These are phyloP conservation scores for Tetragonia tetragonoides DNA, from an alignment of 148 eudicot species.

Conservation along the genomic window DNA sequence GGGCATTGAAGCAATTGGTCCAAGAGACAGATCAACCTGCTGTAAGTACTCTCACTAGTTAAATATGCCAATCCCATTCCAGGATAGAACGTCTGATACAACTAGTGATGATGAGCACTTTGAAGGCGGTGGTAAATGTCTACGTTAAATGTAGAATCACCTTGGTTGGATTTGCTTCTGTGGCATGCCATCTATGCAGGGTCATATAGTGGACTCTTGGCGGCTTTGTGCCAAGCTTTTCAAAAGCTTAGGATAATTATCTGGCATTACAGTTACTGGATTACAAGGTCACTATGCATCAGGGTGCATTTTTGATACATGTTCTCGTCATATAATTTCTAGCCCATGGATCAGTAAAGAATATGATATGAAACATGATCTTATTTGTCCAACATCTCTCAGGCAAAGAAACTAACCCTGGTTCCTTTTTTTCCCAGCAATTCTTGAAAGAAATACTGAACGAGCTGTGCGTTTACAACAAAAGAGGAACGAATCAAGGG, in stretches of 20 bases:
- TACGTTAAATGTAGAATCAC: too few species aligned
- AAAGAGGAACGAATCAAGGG: constrained; percentile 94
- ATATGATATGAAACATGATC: neutral
- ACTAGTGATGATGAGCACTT: too few species aligned
- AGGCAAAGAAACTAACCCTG: neutral
- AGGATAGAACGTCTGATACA: neutral
- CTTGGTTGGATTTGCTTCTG: too few species aligned
- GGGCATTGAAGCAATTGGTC: constrained; percentile 93
- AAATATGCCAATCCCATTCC: neutral
- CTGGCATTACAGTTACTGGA: neutral
- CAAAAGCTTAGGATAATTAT: neutral
- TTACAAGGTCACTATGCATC: neutral
- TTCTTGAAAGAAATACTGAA: constrained; percentile 91
- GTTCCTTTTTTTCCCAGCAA: constrained; percentile 52
- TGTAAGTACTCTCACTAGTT: constrained; percentile 43
- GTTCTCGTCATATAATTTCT: too few species aligned
- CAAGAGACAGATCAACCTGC: constrained; percentile 99
- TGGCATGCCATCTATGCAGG: too few species aligned
- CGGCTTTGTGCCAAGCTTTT: neutral
- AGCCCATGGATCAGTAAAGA: too few species aligned
- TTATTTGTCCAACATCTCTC: neutral
- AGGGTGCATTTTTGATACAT: too few species aligned
- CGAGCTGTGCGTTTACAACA: constrained; percentile 94
- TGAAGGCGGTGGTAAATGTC: too few species aligned
- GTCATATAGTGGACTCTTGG: too few species aligned